Evolutionary conservation across 169 alveolate species (phyloP).

Genomic region (Theileria annulata): DNA sequence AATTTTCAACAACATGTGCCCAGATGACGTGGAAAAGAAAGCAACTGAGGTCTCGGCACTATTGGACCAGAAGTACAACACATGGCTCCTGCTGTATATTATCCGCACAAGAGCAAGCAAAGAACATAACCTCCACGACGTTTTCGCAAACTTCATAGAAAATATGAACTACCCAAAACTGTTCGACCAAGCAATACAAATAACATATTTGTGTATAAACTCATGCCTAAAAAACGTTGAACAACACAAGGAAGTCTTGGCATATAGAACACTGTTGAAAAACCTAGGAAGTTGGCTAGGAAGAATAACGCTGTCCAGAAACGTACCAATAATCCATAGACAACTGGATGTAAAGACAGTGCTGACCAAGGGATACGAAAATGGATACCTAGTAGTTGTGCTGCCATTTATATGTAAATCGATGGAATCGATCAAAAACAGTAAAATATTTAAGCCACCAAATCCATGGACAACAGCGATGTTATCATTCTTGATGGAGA

Average conservation of each 20-base stretch:
- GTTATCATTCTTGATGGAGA: slow-evolving; percentile 82
- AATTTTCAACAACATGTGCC: slow-evolving; percentile 74
- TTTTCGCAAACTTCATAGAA: slow-evolving; percentile 81
- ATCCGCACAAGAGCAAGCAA: slow-evolving; percentile 88
- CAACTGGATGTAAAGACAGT: slow-evolving; percentile 84
- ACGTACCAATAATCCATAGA: slow-evolving; percentile 85
- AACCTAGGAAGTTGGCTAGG: slow-evolving; percentile 91
- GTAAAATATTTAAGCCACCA: slow-evolving; percentile 87
- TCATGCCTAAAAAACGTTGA: slow-evolving; percentile 77
- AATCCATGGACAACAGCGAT: slow-evolving; percentile 91
- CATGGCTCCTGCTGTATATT: slow-evolving; percentile 87
- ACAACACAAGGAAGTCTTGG: slow-evolving; percentile 79
- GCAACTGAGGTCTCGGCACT: slow-evolving; percentile 74
- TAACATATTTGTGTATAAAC: slow-evolving; percentile 84
- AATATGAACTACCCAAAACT: slow-evolving; percentile 78
- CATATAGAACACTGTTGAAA: slow-evolving; percentile 85
- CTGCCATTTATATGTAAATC: slow-evolving; percentile 86
- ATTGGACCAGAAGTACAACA: slow-evolving; percentile 78
- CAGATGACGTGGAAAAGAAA: slow-evolving; percentile 72
- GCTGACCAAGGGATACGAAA: slow-evolving; percentile 81
- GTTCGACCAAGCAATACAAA: slow-evolving; percentile 72
- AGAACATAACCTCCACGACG: slow-evolving; percentile 87
- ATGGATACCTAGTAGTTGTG: slow-evolving; percentile 81
- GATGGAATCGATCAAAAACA: slow-evolving; percentile 74
- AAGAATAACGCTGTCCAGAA: slow-evolving; percentile 82